Conservation (phyloP, 2,329 filamentous ascomycete genomes). For the Fusarium heterosporum region DNA sequence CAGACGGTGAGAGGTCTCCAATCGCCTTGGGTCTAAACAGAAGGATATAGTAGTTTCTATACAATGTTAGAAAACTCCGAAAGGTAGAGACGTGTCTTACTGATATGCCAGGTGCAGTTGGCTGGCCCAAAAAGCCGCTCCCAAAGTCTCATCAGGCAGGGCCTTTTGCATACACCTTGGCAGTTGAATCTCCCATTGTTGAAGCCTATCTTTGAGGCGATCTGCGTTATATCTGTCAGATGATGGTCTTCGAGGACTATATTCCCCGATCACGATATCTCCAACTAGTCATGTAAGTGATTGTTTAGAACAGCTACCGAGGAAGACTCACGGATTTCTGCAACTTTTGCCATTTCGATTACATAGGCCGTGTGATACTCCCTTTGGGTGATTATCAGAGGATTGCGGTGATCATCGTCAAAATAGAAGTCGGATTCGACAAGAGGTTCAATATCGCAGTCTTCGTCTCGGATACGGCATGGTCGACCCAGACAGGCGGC, state of each 20-base stretch:
- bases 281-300: slow-evolving; percentile 16
- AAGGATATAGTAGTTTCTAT: slow-evolving; percentile 29
- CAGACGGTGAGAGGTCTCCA: not conserved
- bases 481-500: slow-evolving; percentile 33
- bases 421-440: slow-evolving; percentile 24
- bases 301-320: fast-evolving
- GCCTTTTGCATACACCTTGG: slow-evolving; percentile 11
- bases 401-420: slow-evolving; percentile 5
- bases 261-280: slow-evolving; percentile 36
- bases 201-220: not conserved
- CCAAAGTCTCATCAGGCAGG: slow-evolving; percentile 15
- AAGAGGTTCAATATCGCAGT: slow-evolving; percentile 33
- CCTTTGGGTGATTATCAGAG: slow-evolving; percentile 14
- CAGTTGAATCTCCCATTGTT: slow-evolving; percentile 19
- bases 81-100: not conserved
- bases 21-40: slow-evolving; percentile 27
- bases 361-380: slow-evolving; percentile 27
- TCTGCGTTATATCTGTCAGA: slow-evolving; percentile 5
- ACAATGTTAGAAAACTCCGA: fast-evolving
- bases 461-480: slow-evolving; percentile 38
- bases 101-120: slow-evolving; percentile 38
- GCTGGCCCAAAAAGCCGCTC: slow-evolving; percentile 26
- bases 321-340: slow-evolving; percentile 18
- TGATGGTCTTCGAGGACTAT: slow-evolving; percentile 23
- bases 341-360: slow-evolving; percentile 16